Evolutionary conservation across 805 yeast genomes (phyloP).

Genomic region (Komagataella kurtzmanii): DNA sequence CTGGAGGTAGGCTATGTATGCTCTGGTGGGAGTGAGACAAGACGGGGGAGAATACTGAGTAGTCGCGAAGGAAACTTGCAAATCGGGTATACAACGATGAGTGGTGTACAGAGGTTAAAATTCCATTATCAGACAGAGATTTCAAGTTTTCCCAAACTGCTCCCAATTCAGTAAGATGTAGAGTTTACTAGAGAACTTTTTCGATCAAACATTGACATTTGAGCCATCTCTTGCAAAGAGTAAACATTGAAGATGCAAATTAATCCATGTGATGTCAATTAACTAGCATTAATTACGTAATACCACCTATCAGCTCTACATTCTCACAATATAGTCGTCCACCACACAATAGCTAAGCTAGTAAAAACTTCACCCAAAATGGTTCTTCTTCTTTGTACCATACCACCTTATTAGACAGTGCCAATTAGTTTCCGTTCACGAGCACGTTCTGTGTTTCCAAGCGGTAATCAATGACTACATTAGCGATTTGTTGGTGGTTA

Average conservation of each 20-base stretch:
- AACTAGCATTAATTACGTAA: not conserved
- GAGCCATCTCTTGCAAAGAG: no score
- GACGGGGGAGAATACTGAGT: not conserved
- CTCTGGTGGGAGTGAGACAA: not conserved
- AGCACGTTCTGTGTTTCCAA: not conserved
- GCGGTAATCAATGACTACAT: not conserved
- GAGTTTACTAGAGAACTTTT: no score
- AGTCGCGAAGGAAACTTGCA: not conserved
- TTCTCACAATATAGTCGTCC: not conserved
- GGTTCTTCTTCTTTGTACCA: slow-evolving; percentile 2
- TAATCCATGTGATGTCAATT: not conserved
- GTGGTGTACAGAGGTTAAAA: no score
- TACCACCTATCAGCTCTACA: not conserved
- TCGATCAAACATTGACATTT: no score
- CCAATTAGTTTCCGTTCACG: not conserved
- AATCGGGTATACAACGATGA: no score
- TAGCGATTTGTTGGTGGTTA: slow-evolving; percentile 22
- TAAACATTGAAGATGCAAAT: no score
- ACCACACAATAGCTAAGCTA: not conserved
- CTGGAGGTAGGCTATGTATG: not conserved
- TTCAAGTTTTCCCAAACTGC: no score
- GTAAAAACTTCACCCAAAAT: not conserved
- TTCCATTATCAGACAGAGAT: no score
- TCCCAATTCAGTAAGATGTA: no score
- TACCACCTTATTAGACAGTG: slow-evolving; percentile 3